These are phyloP conservation scores for Triadica sebifera DNA, from an alignment of 345 rosid genomes.

Conservation along the genomic window DNA sequence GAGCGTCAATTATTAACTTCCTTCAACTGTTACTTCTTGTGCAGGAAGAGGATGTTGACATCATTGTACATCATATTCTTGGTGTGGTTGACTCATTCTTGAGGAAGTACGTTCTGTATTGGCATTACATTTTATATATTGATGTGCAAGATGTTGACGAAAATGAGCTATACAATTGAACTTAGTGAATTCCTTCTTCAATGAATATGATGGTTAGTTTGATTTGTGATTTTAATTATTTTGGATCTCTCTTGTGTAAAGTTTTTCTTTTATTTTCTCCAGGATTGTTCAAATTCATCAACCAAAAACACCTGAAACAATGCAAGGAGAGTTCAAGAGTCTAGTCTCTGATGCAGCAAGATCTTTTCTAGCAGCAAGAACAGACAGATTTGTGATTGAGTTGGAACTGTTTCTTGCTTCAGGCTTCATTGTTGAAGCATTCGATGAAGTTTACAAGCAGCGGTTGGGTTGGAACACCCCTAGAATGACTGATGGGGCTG, in stretches of 20 bases:
- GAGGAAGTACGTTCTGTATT: constrained; percentile 44
- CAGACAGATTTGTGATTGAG: constrained; percentile 60
- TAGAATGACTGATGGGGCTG: constrained; percentile 19
- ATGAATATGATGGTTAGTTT: neutral
- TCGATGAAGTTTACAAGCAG: constrained; percentile 57
- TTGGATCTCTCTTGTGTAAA: neutral
- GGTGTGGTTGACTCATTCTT: constrained; percentile 65
- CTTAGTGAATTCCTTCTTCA: neutral
- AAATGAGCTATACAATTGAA: neutral
- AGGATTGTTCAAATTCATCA: constrained; percentile 38
- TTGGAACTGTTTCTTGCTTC: constrained; percentile 73
- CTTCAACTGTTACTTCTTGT: neutral
- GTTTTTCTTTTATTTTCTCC: constrained; percentile 1
- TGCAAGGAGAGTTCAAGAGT: constrained; percentile 51
- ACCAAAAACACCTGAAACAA: constrained; percentile 34
- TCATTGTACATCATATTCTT: constrained; percentile 62
- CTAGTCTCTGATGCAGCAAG: constrained; percentile 53
- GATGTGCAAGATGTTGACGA: neutral
- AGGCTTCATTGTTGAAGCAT: constrained; percentile 66
- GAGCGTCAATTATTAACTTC: neutral
- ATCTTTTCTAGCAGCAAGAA: constrained; percentile 61
- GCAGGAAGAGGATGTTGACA: constrained; percentile 78
- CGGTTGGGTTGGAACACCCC: constrained; percentile 41
- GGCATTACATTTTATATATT: neutral
- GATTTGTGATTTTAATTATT: neutral